Evolutionary conservation across 129 eudicot species (phyloP).

Genomic region (Lactuca saligna): DNA sequence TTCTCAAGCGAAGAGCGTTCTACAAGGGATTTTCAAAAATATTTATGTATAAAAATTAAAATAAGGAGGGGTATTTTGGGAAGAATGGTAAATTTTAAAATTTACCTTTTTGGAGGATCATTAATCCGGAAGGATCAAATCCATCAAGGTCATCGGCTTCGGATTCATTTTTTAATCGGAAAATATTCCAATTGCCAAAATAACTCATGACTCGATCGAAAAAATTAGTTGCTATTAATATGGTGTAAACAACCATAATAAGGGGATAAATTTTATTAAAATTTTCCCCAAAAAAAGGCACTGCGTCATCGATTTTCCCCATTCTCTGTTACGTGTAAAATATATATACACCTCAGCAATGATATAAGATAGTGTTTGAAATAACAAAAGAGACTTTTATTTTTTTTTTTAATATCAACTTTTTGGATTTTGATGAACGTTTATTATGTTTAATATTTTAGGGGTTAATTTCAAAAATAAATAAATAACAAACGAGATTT

Average conservation of each 20-base stretch:
- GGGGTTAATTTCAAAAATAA: no score
- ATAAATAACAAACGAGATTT: no score
- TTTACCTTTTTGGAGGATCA: constrained; percentile 65
- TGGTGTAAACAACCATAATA: constrained; percentile 75
- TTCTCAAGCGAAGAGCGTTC: constrained; percentile 81
- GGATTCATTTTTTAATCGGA: constrained; percentile 45
- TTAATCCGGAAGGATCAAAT: constrained; percentile 67
- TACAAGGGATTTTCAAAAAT: constrained; percentile 5
- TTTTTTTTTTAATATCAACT: no score
- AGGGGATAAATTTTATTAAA: constrained; percentile 79
- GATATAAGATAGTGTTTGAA: no score
- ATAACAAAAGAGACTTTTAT: no score
- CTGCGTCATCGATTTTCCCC: constrained; percentile 86
- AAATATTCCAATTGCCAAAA: constrained; percentile 78
- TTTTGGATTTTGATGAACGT: no score
- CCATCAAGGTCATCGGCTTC: constrained; percentile 72
- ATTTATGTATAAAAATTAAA: neutral
- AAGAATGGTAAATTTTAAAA: neutral
- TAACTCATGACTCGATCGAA: constrained; percentile 52
- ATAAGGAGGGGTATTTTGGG: neutral
- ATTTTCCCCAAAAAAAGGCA: constrained; percentile 77
- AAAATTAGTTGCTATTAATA: constrained; percentile 65
- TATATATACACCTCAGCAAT: neutral
- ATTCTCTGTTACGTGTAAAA: constrained; percentile 47
- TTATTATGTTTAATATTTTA: no score